Percentiles rank a stretch among this genome's conserved stretches.
phyloP scores from a whole-genome alignment of 2,329 filamentous ascomycete genomes.

The Xylariaceae sp. region DNA sequence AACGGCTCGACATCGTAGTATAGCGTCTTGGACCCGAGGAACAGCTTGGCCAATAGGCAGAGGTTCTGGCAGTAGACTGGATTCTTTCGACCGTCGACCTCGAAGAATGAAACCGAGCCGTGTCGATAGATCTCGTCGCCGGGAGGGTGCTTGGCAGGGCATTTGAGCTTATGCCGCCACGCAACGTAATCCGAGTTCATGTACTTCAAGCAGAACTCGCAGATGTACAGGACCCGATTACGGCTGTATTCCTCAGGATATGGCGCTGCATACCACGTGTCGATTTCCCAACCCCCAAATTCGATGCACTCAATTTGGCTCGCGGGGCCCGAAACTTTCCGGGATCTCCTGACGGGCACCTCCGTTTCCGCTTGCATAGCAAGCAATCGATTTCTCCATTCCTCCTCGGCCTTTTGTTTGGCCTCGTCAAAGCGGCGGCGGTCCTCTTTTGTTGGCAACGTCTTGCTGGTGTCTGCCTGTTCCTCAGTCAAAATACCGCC shows the following conservation, averaged over 20 bases:
- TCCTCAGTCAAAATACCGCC: conserved; percentile 87
- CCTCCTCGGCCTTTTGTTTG: conserved; percentile 86
- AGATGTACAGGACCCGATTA: conserved; percentile 96
- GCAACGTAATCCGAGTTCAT: conserved; percentile 99
- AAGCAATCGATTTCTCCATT: conserved; percentile 73
- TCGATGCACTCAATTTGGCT: conserved; percentile 99
- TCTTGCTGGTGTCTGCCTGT: conserved; percentile 90
- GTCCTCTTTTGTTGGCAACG: conserved; percentile 78
- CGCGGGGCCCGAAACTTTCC: conserved; percentile 80
- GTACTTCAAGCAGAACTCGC: conserved; percentile 98
- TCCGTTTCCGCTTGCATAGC: conserved; percentile 66
- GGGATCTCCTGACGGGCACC: conserved; percentile 63
- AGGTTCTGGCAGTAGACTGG: conserved; percentile 99
- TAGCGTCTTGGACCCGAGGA: conserved; percentile 96
- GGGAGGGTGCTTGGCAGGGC: conserved; percentile 92
- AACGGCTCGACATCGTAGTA: conserved; percentile 99
- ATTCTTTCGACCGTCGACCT: conserved; percentile 95
- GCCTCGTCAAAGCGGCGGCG: conserved; percentile 87
- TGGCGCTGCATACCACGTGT: conserved; percentile 98
- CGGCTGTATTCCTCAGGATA: conserved; percentile 98
- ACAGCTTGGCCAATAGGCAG: conserved; percentile 92
- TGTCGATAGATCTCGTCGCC: conserved; percentile 97
- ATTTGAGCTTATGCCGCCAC: conserved; percentile 97
- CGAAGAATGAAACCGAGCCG: conserved; percentile 89
- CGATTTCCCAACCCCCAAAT: conserved; percentile 96